These are phyloP conservation scores for Pleurotus sapidus DNA, from an alignment of 768 basidiomycete species.

Conservation along the genomic window DNA sequence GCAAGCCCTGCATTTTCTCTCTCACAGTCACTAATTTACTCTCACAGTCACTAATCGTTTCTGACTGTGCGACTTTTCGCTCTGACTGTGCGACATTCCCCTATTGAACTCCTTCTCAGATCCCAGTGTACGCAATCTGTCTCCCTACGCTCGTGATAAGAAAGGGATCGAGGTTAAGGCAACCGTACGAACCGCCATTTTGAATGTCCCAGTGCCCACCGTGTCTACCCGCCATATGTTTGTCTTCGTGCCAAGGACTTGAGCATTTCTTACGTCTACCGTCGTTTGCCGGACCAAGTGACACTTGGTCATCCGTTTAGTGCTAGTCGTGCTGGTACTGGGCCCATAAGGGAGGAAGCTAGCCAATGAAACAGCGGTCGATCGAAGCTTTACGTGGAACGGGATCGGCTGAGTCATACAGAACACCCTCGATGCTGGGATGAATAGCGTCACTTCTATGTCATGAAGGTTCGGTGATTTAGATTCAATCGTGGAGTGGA, in stretches of 20 bases:
- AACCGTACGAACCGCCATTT: conserved; percentile 40
- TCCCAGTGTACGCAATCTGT: conserved; percentile 60
- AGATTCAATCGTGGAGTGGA: conserved; percentile 37
- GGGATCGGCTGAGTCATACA: conserved; percentile 59
- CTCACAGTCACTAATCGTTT: too few species aligned
- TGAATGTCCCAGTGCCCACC: conserved; percentile 65
- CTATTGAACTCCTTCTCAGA: too few species aligned
- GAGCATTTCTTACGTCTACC: conserved; percentile 62
- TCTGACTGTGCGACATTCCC: too few species aligned
- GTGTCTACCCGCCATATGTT: conserved; percentile 69
- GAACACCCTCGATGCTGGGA: conserved; percentile 61
- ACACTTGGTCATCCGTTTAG: conserved; percentile 44
- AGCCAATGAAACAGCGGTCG: conserved; percentile 52
- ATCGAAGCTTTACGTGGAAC: conserved; percentile 62
- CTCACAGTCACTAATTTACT: too few species aligned
- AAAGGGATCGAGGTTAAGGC: not conserved
- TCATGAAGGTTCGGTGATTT: conserved; percentile 36
- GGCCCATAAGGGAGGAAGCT: conserved; percentile 62
- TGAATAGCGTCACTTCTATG: conserved; percentile 34
- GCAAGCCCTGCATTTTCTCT: too few species aligned
- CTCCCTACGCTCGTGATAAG: conserved; percentile 38
- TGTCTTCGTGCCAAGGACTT: conserved; percentile 52
- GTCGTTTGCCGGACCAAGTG: conserved; percentile 65
- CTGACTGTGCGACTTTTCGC: too few species aligned
- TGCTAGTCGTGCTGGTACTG: conserved; percentile 24